Conservation (phyloP, 164 flowering plant genomes). For the Litsea cubeba region DNA sequence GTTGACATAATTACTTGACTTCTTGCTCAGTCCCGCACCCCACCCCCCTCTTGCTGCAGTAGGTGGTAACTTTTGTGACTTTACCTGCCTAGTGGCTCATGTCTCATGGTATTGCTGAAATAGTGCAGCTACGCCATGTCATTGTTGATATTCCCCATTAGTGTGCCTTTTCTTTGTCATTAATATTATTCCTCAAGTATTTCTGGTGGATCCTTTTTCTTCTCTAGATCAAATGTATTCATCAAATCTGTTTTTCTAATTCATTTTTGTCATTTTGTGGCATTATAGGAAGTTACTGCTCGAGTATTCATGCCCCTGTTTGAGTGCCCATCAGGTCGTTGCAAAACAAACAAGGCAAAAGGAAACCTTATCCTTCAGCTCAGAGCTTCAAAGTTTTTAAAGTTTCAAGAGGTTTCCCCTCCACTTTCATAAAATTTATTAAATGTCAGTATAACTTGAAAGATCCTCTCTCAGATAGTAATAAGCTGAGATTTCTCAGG, state of each 20-base stretch:
- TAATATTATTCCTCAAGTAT: too few relatives aligned
- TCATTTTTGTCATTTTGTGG: neutral
- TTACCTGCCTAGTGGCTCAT: too few relatives aligned
- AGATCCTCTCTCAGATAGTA: too few relatives aligned
- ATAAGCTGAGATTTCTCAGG: too few relatives aligned
- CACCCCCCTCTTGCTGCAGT: too few relatives aligned
- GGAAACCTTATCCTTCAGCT: constrained; percentile 94
- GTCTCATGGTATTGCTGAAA: too few relatives aligned
- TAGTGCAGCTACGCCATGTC: neutral
- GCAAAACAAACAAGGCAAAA: constrained; percentile 53
- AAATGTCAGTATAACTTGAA: too few relatives aligned
- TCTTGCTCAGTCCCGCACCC: too few relatives aligned
- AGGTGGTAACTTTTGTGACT: too few relatives aligned
- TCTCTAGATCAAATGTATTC: neutral
- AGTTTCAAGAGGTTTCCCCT: constrained; percentile 84
- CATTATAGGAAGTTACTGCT: constrained; percentile 86
- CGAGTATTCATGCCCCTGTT: constrained; percentile 94
- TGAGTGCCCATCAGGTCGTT: constrained; percentile 84
- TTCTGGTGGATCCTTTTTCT: too few relatives aligned
- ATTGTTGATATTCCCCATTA: neutral
- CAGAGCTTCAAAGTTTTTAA: constrained; percentile 94
- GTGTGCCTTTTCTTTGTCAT: neutral
- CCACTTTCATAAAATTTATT: neutral
- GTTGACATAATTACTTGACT: too few relatives aligned
- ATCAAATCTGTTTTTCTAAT: neutral